Conservation (phyloP, 805 yeast genomes). For the Saturnispora gosingensis region DNA sequence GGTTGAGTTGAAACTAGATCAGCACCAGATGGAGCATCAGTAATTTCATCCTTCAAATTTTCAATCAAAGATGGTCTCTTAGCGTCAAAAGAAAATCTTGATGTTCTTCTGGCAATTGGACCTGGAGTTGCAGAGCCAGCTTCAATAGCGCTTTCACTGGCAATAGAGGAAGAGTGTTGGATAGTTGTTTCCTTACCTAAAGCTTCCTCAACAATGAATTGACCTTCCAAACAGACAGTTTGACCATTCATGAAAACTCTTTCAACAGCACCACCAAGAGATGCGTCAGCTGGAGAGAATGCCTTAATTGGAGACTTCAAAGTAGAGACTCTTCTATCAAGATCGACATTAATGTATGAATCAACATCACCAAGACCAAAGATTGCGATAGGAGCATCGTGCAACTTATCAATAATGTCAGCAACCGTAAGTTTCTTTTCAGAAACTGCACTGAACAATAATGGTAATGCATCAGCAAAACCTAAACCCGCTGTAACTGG, state of each 20-base stretch:
- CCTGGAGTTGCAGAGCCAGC: constrained; percentile 21
- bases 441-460: constrained; percentile 70
- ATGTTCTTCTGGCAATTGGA: constrained; percentile 29
- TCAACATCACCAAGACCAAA: constrained; percentile 79
- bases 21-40: constrained; percentile 46
- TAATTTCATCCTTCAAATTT: constrained; percentile 21
- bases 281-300: constrained; percentile 51
- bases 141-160: constrained; percentile 8
- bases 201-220: constrained; percentile 48
- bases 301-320: constrained; percentile 31
- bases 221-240: constrained; percentile 81
- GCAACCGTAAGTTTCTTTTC: constrained; percentile 62
- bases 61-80: constrained; percentile 32
- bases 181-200: constrained; percentile 50
- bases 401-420: constrained; percentile 64
- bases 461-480: constrained; percentile 70
- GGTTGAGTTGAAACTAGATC: constrained; percentile 67
- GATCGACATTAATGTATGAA: constrained; percentile 70
- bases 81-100: constrained; percentile 44
- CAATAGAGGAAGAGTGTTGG: constrained; percentile 31
- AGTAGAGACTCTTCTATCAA: constrained; percentile 55
- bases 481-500: constrained; percentile 65
- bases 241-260: constrained; percentile 73
- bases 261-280: constrained; percentile 74
- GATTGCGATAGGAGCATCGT: constrained; percentile 72